A percentile compares a stretch with the other conserved stretches of the same genome.
These are phyloP conservation scores for Mimosa bimucronata DNA, from an alignment of 306 rosid genomes.

Conservation along the genomic window DNA sequence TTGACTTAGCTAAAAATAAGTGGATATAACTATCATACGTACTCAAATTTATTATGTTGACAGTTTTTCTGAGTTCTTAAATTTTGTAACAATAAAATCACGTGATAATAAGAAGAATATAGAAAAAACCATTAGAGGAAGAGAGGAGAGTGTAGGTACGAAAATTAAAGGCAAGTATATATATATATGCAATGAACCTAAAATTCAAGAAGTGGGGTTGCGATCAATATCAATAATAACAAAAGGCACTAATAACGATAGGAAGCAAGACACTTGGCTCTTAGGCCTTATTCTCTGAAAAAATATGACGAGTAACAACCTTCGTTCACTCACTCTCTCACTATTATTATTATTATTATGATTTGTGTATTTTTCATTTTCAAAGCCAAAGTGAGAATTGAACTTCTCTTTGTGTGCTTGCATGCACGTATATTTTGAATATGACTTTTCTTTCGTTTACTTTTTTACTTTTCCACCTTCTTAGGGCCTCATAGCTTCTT, in stretches of 20 bases:
- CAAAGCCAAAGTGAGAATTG: not conserved
- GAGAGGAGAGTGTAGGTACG: not conserved
- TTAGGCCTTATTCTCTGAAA: not conserved
- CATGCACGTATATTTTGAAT: not conserved
- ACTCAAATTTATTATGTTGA: too few relatives aligned
- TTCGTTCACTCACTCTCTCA: not conserved
- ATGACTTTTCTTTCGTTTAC: not conserved
- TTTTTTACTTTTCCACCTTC: not conserved
- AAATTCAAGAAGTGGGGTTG: not conserved
- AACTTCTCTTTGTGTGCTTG: not conserved
- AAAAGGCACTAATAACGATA: not conserved
- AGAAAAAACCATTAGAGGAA: not conserved
- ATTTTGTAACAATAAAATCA: not conserved
- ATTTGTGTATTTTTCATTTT: not conserved
- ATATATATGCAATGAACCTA: not conserved
- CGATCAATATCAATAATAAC: not conserved
- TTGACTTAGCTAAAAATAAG: too few relatives aligned
- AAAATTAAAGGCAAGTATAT: not conserved
- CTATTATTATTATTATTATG: not conserved
- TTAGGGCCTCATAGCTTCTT: not conserved
- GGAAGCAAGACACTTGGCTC: not conserved
- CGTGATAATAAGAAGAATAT: not conserved
- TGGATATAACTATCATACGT: too few relatives aligned
- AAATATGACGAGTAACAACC: not conserved
- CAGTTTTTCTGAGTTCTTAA: not conserved